Conservation (phyloP, 2,329 filamentous ascomycete genomes). For the Ceratocystiopsis brevicomis region DNA sequence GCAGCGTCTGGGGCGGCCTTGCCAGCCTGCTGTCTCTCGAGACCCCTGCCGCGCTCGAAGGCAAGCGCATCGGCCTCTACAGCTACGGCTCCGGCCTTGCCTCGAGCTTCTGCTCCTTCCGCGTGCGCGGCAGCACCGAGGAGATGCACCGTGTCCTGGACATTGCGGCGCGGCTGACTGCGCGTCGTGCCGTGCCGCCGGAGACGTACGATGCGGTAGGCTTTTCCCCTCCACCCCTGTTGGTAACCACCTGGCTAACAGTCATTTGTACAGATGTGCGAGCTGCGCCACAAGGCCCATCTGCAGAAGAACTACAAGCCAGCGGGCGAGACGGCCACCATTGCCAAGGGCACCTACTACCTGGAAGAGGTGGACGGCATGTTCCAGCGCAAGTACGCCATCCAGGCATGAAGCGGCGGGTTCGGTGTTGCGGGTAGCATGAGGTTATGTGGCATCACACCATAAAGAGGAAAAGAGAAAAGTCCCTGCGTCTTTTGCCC, state of each 20-base stretch:
- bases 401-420: conserved; percentile 32
- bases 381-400: conserved; percentile 62
- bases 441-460: not conserved
- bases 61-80: conserved; percentile 59
- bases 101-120: conserved; percentile 54
- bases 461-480: conserved; percentile 4
- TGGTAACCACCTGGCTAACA: conserved; percentile 9
- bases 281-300: conserved; percentile 66
- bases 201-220: conserved; percentile 56
- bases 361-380: conserved; percentile 65
- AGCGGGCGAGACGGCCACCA: conserved; percentile 45
- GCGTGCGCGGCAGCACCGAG: conserved; percentile 51
- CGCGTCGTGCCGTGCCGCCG: conserved; percentile 47
- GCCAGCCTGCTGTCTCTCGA: conserved; percentile 49
- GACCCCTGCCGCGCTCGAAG: conserved; percentile 41
- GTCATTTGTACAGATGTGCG: conserved; percentile 40
- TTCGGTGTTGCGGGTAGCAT: too few species aligned
- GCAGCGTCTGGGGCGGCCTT: conserved; percentile 59
- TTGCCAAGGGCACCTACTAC: conserved; percentile 55
- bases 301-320: conserved; percentile 64
- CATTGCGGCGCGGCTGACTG: conserved; percentile 47
- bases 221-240: conserved; percentile 5
- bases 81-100: conserved; percentile 64
- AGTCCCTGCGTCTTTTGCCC: conserved; percentile 2
- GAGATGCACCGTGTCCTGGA: conserved; percentile 48